phyloP scores from a whole-genome alignment of 441 rosid genomes.

The Geranium incanum region DNA sequence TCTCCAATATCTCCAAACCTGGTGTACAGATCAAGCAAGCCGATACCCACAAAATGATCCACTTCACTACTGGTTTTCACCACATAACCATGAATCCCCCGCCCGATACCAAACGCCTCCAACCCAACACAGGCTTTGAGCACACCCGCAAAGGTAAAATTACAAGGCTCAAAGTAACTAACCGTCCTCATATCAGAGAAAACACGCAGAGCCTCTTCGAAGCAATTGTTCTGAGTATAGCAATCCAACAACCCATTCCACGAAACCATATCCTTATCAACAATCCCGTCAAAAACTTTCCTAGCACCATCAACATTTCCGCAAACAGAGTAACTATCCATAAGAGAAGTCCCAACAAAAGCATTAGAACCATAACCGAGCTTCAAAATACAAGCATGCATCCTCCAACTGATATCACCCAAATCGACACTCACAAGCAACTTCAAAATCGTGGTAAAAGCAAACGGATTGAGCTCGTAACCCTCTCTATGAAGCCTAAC shows the following conservation, averaged over 20 bases:
- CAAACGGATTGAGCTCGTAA: constrained; percentile 71
- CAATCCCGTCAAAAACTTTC: constrained; percentile 52
- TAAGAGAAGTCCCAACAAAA: constrained; percentile 69
- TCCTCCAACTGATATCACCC: constrained; percentile 37
- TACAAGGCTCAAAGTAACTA: constrained; percentile 50
- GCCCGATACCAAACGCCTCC: constrained; percentile 40
- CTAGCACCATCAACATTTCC: constrained; percentile 46
- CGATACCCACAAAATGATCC: constrained; percentile 53
- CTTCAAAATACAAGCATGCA: constrained; percentile 64
- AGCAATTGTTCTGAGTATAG: constrained; percentile 57
- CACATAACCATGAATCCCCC: constrained; percentile 55
- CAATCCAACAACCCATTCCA: constrained; percentile 81
- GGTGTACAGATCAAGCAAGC: constrained; percentile 66
- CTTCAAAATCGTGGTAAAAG: constrained; percentile 64
- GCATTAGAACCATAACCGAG: constrained; percentile 59
- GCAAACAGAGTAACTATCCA: constrained; percentile 58
- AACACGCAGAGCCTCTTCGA: constrained; percentile 41
- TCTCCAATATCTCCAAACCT: constrained; percentile 36
- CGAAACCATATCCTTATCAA: constrained; percentile 58
- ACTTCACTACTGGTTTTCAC: constrained; percentile 50
- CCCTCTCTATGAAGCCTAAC: constrained; percentile 56
- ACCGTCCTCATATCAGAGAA: constrained; percentile 50
- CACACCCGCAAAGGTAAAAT: constrained; percentile 53
- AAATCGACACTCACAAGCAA: constrained; percentile 44
- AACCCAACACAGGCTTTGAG: constrained; percentile 71